A percentile compares a stretch with the other conserved stretches of the same genome.
These are phyloP conservation scores for Populus deltoides DNA, from an alignment of 345 rosid species.

Conservation along the genomic window DNA sequence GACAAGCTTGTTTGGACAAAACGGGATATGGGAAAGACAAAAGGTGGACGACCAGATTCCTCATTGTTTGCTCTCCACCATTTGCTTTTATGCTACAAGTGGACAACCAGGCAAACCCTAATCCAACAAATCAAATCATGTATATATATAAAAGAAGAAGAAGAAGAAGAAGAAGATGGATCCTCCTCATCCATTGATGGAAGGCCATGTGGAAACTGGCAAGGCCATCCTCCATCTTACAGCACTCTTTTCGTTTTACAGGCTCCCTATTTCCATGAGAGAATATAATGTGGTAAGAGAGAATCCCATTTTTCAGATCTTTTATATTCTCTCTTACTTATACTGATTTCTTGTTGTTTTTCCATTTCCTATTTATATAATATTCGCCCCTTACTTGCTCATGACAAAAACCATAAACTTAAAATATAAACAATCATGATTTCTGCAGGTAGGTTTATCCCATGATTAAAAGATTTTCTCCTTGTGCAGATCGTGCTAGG, in stretches of 20 bases:
- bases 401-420: background rate
- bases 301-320: background rate
- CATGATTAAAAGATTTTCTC: background rate
- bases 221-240: background rate
- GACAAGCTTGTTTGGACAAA: background rate
- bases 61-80: background rate
- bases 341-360: slow-evolving; percentile 4
- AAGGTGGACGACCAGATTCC: background rate
- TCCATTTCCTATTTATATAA: slow-evolving; percentile 6
- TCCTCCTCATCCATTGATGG: slow-evolving; percentile 7
- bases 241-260: background rate
- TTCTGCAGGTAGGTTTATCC: background rate
- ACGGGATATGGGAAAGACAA: background rate
- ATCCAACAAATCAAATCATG: background rate
- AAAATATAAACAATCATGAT: background rate
- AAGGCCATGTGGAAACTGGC: background rate
- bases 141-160: background rate
- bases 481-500: background rate
- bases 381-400: background rate
- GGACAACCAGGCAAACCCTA: background rate
- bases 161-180: background rate
- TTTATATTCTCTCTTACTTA: background rate
- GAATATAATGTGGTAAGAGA: slow-evolving; percentile 3
- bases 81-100: background rate
- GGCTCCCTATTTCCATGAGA: background rate